A percentile compares a stretch with the other conserved stretches of the same genome.
These are phyloP conservation scores for Brassica hybrid DNA, from an alignment of 441 rosid genomes.

Conservation along the genomic window DNA sequence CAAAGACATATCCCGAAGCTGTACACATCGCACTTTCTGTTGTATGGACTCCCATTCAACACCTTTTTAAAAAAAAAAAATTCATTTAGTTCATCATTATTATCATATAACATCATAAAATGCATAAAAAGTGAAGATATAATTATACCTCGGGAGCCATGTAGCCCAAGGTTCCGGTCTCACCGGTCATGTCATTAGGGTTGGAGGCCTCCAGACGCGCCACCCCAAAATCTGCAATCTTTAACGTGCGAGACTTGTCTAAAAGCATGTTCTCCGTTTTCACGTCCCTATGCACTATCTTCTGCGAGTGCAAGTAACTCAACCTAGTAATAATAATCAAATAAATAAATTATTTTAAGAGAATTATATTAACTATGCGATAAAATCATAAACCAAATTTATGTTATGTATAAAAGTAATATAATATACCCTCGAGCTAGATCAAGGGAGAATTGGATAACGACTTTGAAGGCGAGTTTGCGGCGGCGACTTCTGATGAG, in stretches of 20 bases:
- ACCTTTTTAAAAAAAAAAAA: slow-evolving; percentile 38
- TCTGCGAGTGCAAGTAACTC: slow-evolving; percentile 68
- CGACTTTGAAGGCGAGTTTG: slow-evolving; percentile 79
- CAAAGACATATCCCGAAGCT: slow-evolving; percentile 81
- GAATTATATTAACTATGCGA: neutral
- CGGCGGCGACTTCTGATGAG: slow-evolving; percentile 70
- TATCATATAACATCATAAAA: neutral
- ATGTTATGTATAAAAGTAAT: neutral
- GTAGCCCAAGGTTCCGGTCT: slow-evolving; percentile 83
- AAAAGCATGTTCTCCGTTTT: slow-evolving; percentile 83
- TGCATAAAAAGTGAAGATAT: neutral
- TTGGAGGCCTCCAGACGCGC: slow-evolving; percentile 80
- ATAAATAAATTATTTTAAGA: neutral
- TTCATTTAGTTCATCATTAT: neutral
- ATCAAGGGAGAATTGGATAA: slow-evolving; percentile 70
- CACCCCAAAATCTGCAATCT: slow-evolving; percentile 80
- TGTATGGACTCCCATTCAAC: slow-evolving; percentile 69
- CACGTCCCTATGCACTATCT: slow-evolving; percentile 81
- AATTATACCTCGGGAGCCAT: slow-evolving; percentile 76
- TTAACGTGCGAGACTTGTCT: slow-evolving; percentile 68
- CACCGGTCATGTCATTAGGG: slow-evolving; percentile 87
- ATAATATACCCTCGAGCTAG: slow-evolving; percentile 66
- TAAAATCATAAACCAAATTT: neutral
- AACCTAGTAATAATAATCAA: slow-evolving; percentile 45
- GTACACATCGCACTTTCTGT: slow-evolving; percentile 77